phyloP scores from a whole-genome alignment of 139 green algal genomes.

The Deuterostichococcus epilithicus region DNA sequence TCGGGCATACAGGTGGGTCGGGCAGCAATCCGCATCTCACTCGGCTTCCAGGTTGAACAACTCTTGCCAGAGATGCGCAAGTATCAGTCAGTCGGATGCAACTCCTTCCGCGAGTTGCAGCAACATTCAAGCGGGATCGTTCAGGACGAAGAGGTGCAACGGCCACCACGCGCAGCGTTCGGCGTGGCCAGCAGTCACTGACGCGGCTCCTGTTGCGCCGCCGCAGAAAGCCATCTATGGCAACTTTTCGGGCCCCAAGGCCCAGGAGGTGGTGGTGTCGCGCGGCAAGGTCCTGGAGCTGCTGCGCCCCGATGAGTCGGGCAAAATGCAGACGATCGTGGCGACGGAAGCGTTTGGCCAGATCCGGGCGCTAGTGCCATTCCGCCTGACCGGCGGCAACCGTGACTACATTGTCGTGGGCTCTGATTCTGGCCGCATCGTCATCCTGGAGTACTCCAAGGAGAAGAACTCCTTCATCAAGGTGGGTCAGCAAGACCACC shows the following conservation, averaged over 20 bases:
- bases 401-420: slow-evolving; percentile 90
- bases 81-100: not conserved
- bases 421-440: slow-evolving; percentile 90
- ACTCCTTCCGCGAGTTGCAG: not conserved
- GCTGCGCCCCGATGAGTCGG: slow-evolving; percentile 86
- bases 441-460: slow-evolving; percentile 91
- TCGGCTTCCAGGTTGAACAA: too few relatives aligned
- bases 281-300: slow-evolving; percentile 92
- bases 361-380: slow-evolving; percentile 79
- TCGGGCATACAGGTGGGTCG: slow-evolving; percentile 71
- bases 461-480: slow-evolving; percentile 85
- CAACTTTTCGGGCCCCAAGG: slow-evolving; percentile 93
- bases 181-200: not conserved
- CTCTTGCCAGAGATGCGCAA: too few relatives aligned
- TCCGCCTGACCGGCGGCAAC: slow-evolving; percentile 83
- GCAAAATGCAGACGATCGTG: slow-evolving; percentile 63
- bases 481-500: too few relatives aligned
- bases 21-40: not conserved
- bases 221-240: slow-evolving; percentile 85
- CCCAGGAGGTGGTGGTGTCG: slow-evolving; percentile 92
- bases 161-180: not conserved
- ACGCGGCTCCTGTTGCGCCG: not conserved
- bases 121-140: not conserved
- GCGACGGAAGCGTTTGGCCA: slow-evolving; percentile 70
- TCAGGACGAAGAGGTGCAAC: not conserved